These are phyloP conservation scores for Syzygium grande DNA, from an alignment of 345 rosid species.

Conservation along the genomic window DNA sequence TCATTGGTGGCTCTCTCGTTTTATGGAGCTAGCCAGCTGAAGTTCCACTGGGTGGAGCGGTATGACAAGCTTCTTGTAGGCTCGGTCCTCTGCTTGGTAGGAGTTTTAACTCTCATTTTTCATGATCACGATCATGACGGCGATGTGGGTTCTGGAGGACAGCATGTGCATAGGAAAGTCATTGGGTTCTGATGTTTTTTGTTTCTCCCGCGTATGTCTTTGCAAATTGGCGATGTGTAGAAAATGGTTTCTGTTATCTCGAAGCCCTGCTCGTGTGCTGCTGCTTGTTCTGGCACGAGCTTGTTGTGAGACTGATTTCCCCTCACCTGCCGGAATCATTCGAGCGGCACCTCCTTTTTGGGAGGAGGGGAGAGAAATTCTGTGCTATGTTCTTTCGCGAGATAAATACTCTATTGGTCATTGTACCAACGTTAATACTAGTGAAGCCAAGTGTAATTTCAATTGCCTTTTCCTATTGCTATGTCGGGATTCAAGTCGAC, in stretches of 20 bases:
- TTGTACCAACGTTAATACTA: not conserved
- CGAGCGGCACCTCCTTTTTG: not conserved
- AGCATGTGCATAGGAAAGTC: slow-evolving; percentile 61
- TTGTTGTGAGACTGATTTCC: not conserved
- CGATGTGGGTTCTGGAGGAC: slow-evolving; percentile 20
- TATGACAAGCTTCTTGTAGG: slow-evolving; percentile 97
- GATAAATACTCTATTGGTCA: not conserved
- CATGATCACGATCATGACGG: slow-evolving; percentile 65
- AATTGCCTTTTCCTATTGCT: not conserved
- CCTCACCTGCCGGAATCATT: not conserved
- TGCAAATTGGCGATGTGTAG: not conserved
- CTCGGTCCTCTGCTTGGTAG: slow-evolving; percentile 88
- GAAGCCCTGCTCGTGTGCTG: not conserved
- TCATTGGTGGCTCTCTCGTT: slow-evolving; percentile 92
- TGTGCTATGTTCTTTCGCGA: not conserved
- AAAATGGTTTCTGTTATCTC: not conserved
- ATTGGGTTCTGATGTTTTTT: slow-evolving; percentile 24
- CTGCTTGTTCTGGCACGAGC: not conserved
- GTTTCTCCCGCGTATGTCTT: not conserved
- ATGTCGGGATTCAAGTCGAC: not conserved
- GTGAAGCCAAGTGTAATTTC: not conserved
- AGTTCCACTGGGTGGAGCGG: slow-evolving; percentile 95
- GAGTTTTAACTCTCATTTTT: slow-evolving; percentile 78
- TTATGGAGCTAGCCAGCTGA: slow-evolving; percentile 96
- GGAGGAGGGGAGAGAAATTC: not conserved